Evolutionary conservation across 2,329 filamentous ascomycete genomes (phyloP).

Genomic region (Epichloe festucae): DNA sequence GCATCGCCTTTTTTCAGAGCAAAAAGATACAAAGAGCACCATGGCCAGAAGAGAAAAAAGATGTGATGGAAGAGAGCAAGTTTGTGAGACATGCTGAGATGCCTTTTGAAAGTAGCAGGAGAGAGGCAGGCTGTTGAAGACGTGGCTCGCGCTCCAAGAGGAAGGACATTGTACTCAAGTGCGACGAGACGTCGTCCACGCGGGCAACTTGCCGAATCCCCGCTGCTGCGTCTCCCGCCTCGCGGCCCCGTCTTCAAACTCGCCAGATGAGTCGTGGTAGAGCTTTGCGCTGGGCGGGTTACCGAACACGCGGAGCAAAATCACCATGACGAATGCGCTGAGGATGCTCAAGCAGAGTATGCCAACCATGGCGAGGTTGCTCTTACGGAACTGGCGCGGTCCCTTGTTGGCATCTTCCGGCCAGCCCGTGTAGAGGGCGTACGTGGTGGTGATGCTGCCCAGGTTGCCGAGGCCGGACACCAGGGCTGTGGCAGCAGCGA

Average conservation of each 20-base stretch:
- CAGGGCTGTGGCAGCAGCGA: slow-evolving; percentile 72
- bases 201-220: slow-evolving; percentile 36
- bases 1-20: background rate
- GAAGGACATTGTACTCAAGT: slow-evolving; percentile 13
- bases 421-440: slow-evolving; percentile 83
- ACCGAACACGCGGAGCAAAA: slow-evolving; percentile 47
- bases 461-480: slow-evolving; percentile 81
- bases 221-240: slow-evolving; percentile 43
- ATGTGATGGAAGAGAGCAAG: background rate
- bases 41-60: no score
- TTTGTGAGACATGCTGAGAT: slow-evolving; percentile 5
- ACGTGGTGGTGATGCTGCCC: slow-evolving; percentile 76
- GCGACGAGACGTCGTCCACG: slow-evolving; percentile 18
- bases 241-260: slow-evolving; percentile 47
- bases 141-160: slow-evolving; percentile 1
- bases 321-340: slow-evolving; percentile 55
- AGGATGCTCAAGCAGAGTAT: slow-evolving; percentile 69
- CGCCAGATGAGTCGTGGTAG: slow-evolving; percentile 26
- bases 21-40: background rate
- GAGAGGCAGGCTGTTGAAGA: slow-evolving; percentile 6
- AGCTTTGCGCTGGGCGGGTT: slow-evolving; percentile 38
- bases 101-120: background rate
- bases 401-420: slow-evolving; percentile 58
- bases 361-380: slow-evolving; percentile 79
- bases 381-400: slow-evolving; percentile 61